Base-by-base conservation (phyloP, 176 grass and related monocot species). In the Aegilops sharonensis region DNA sequence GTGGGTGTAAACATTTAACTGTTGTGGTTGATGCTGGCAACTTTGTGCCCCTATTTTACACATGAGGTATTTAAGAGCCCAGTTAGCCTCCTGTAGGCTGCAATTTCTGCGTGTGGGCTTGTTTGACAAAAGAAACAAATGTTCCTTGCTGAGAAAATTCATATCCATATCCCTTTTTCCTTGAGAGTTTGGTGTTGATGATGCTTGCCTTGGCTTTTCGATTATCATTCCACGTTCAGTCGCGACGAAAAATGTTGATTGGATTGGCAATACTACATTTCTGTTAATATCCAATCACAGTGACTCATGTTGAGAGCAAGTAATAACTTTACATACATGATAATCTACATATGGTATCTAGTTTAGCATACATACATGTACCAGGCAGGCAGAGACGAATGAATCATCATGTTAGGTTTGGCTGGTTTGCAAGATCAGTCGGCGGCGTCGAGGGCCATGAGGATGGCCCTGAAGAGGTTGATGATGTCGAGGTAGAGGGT, bases 401-500 rank as follows among this genome's bases (percentile, higher is more conserved):
- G 60, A 52, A 5, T 54, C 12, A n/a, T 24, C 24, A 68, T 12
- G 18, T 36, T 15, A 61, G 11, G 11, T 23, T 21, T 42, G 25
- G 27, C 7, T 15, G 37, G 71, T 74, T 74, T 2, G 4, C 7
- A 59, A 21, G 5, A 68, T 85, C 81, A 73, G 9, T 99, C 92
- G 18, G 81, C 29, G 3, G 80, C 89, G 14, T 86, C 77, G 7
- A 96, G 90, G 0, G 91, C 31, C 0, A 64, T 81, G 30, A 94
- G 78, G 63, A 98, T 78, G 68, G 93, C 91, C 68, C 89, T 64
- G 87, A 94, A 96, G 5, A 99, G 83, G 63, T 94, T 94, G 78
- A 94, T 89, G 75, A 96, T 88, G 72, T 99, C 97, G 66, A 99
- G 88, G 83, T 99, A 99, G 63, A 99, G 85, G 14, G 92, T 80